Evolutionary conservation across 306 rosid genomes (phyloP).

Genomic region (Cicer cuneatum): DNA sequence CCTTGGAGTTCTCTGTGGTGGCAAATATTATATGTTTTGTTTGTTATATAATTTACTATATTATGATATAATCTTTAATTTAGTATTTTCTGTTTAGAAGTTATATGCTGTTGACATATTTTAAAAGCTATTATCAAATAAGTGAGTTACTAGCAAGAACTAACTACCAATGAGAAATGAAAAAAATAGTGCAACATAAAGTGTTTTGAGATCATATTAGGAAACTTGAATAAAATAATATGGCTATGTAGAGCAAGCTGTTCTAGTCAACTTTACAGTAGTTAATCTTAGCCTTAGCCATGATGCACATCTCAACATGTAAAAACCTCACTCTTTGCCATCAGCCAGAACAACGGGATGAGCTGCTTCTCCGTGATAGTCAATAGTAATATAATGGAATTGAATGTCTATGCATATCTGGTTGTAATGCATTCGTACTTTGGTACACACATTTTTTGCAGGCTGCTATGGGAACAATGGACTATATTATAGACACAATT

Average conservation of each 20-base stretch:
- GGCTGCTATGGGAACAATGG: constrained; percentile 82
- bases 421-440: constrained; percentile 1
- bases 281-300: neutral
- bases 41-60: constrained; percentile 24
- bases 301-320: neutral
- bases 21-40: constrained; percentile 12
- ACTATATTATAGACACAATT: constrained; percentile 86
- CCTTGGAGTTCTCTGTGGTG: neutral
- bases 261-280: neutral
- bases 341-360: neutral
- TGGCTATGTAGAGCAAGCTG: neutral
- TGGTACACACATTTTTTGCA: constrained; percentile 41
- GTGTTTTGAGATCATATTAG: neutral
- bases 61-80: neutral
- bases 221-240: neutral
- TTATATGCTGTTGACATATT: neutral
- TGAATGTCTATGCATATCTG: constrained; percentile 10
- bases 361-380: constrained; percentile 29
- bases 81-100: neutral
- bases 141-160: neutral
- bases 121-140: neutral
- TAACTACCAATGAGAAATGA: neutral
- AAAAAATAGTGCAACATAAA: neutral
- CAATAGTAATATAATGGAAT: constrained; percentile 12
- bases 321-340: neutral